Conservation (phyloP, 2,329 filamentous ascomycete genomes). For the Aspergillus glaucus region DNA sequence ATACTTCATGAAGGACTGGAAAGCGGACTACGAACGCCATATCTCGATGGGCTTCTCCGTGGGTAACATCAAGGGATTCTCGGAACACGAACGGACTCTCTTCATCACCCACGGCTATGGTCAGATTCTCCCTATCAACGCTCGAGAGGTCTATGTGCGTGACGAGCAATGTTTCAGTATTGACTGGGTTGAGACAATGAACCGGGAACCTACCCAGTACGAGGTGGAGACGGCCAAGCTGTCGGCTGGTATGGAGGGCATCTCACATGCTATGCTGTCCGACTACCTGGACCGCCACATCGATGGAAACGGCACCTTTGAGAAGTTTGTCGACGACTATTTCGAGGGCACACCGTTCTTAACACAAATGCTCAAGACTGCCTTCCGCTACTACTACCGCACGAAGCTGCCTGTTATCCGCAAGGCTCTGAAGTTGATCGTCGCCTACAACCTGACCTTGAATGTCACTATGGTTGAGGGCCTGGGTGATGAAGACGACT, state of each 20-base stretch:
- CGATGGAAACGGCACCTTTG: constrained; percentile 80
- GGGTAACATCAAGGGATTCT: constrained; percentile 87
- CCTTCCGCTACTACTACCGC: constrained; percentile 85
- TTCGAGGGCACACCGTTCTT: constrained; percentile 94
- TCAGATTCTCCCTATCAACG: constrained; percentile 84
- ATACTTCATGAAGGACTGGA: constrained; percentile 99
- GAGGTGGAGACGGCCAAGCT: constrained; percentile 83
- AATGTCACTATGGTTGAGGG: constrained; percentile 94
- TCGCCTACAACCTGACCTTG: constrained; percentile 91
- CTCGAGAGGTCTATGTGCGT: constrained; percentile 84
- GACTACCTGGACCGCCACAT: constrained; percentile 96
- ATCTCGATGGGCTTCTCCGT: constrained; percentile 81
- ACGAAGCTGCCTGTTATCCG: constrained; percentile 84
- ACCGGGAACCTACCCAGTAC: constrained; percentile 71
- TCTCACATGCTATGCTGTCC: constrained; percentile 71
- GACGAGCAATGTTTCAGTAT: constrained; percentile 90
- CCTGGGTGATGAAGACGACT: constrained; percentile 68
- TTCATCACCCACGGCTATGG: constrained; percentile 97
- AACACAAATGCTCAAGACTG: constrained; percentile 92
- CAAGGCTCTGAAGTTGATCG: constrained; percentile 88
- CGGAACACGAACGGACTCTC: constrained; percentile 57
- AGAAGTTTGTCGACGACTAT: constrained; percentile 90
- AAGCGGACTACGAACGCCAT: constrained; percentile 90
- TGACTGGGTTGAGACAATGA: constrained; percentile 82
- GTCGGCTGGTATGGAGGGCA: constrained; percentile 81